These are phyloP conservation scores for Sarocladium kiliense DNA, from an alignment of 2,329 filamentous ascomycete genomes.

Conservation along the genomic window DNA sequence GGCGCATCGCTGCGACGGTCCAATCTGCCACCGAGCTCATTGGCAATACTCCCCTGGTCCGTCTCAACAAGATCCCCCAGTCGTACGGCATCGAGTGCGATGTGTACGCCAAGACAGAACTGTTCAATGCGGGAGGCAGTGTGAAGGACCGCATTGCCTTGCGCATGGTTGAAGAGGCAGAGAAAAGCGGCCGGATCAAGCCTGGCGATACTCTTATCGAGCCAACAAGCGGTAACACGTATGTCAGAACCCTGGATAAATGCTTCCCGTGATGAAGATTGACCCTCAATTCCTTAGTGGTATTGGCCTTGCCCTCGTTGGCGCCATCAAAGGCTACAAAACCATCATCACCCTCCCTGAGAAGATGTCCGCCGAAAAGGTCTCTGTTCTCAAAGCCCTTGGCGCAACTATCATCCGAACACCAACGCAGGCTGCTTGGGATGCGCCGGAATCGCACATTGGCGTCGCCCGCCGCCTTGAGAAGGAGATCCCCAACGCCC, in stretches of 20 bases:
- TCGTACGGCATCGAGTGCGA: conserved; percentile 84
- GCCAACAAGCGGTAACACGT: conserved; percentile 94
- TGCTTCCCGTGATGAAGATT: neutral
- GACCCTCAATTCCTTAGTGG: conserved; percentile 44
- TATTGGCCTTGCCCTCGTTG: conserved; percentile 90
- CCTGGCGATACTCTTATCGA: conserved; percentile 96
- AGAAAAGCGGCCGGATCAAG: conserved; percentile 87
- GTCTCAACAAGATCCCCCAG: conserved; percentile 87
- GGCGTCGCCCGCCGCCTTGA: conserved; percentile 85
- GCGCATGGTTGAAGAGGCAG: conserved; percentile 95
- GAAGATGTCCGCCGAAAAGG: conserved; percentile 99
- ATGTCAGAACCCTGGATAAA: conserved; percentile 17
- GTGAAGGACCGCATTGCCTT: conserved; percentile 94
- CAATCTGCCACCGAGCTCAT: conserved; percentile 79
- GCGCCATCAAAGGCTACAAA: conserved; percentile 94
- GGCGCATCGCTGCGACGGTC: conserved; percentile 32
- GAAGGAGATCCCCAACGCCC: conserved; percentile 93
- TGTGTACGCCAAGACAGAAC: conserved; percentile 86
- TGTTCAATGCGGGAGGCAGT: conserved; percentile 90
- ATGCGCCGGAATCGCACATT: conserved; percentile 93
- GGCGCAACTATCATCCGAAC: conserved; percentile 97
- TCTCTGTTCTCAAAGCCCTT: conserved; percentile 86
- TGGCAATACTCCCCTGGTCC: conserved; percentile 91
- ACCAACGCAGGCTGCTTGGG: conserved; percentile 90
- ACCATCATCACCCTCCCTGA: conserved; percentile 98